Evolutionary conservation across 2,329 filamentous ascomycete genomes (phyloP).

Genomic region (Beauveria brongniartii): DNA sequence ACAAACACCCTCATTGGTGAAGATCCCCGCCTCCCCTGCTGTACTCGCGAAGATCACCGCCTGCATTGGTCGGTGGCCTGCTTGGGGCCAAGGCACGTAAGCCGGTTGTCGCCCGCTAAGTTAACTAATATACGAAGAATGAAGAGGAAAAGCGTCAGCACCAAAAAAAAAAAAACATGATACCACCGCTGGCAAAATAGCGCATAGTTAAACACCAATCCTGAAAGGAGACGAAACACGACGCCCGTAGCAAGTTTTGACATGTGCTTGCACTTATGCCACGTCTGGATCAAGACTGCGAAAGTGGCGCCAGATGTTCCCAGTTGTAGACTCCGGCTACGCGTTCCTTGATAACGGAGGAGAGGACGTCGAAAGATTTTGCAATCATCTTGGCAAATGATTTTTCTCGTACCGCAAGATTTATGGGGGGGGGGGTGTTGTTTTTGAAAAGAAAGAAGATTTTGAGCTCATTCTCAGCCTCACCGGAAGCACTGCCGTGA

Average conservation of each 20-base stretch:
- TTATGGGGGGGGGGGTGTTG: not conserved
- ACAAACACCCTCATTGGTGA: not conserved
- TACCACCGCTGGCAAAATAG: constrained; percentile 2
- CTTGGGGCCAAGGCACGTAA: constrained; percentile 5
- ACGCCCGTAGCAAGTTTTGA: not conserved
- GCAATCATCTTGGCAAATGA: too few species aligned
- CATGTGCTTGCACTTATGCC: not conserved
- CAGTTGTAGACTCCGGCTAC: not conserved
- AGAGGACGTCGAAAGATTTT: too few species aligned
- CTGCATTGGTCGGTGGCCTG: not conserved
- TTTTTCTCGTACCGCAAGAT: too few species aligned
- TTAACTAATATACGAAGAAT: constrained; percentile 5
- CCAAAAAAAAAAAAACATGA: not conserved
- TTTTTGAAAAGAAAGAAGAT: not conserved
- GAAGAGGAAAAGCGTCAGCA: not conserved
- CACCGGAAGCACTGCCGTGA: constrained; percentile 1
- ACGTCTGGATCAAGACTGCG: not conserved
- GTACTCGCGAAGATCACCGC: not conserved
- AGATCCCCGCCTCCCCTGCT: not conserved
- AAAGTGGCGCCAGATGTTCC: not conserved
- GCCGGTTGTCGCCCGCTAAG: constrained; percentile 9
- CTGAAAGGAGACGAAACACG: constrained; percentile 8
- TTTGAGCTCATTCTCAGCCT: not conserved
- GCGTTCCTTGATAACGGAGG: not conserved
- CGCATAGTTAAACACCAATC: constrained; percentile 3